Percentiles rank a stretch among this genome's conserved stretches.
Evolutionary conservation across 2,329 filamentous ascomycete species (phyloP).

Genomic region (Capronia epimyces): DNA sequence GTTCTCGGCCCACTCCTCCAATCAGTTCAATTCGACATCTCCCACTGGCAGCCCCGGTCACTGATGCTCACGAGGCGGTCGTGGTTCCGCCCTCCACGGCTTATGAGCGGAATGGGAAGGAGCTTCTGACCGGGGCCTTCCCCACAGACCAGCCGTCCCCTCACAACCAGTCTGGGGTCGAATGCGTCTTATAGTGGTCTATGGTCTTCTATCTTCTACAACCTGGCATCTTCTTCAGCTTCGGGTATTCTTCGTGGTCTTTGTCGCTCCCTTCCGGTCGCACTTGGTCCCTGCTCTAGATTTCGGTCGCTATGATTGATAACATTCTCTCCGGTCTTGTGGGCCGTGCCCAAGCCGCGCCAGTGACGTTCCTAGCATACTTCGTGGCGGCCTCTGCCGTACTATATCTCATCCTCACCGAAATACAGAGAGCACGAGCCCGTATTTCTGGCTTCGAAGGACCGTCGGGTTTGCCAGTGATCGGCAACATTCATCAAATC

Average conservation of each 20-base stretch:
- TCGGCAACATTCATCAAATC: slow-evolving; percentile 54
- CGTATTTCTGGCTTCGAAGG: slow-evolving; percentile 47
- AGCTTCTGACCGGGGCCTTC: background rate
- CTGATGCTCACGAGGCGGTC: background rate
- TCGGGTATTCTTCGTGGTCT: background rate
- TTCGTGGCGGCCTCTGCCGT: slow-evolving; percentile 18
- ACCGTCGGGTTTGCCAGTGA: slow-evolving; percentile 48
- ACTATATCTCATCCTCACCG: slow-evolving; percentile 48
- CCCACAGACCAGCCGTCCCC: background rate
- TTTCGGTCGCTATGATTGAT: slow-evolving; percentile 22
- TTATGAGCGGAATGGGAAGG: background rate
- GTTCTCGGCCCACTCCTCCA: background rate
- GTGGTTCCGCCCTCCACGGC: slow-evolving; percentile 12
- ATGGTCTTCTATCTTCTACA: background rate
- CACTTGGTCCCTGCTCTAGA: background rate
- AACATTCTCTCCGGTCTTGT: slow-evolving; percentile 13
- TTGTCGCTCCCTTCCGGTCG: background rate
- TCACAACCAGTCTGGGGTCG: slow-evolving; percentile 1
- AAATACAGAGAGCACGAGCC: slow-evolving; percentile 43
- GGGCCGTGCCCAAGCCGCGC: slow-evolving; percentile 13
- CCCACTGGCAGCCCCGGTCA: background rate
- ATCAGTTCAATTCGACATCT: background rate
- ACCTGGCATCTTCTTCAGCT: background rate
- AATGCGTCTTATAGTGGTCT: background rate
- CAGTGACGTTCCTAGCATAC: slow-evolving; percentile 19